phyloP scores from a whole-genome alignment of 805 yeast species.

The Yamadazyma paraphyllophila region DNA sequence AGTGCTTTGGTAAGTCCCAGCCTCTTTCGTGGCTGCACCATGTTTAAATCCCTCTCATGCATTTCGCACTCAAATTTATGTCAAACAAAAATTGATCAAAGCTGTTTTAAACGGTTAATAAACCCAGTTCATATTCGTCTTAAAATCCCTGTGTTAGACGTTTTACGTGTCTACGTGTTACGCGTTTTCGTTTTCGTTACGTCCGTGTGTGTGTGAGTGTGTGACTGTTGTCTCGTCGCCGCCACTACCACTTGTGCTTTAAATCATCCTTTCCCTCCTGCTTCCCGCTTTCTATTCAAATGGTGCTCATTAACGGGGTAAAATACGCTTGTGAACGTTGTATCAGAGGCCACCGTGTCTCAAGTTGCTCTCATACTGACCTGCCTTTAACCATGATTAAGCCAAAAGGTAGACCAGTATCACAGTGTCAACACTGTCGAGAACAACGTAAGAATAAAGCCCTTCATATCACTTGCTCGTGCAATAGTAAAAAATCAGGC shows the following conservation, averaged over 20 bases:
- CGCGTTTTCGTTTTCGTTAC: constrained; percentile 4
- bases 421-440: constrained; percentile 86
- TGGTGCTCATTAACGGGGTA: constrained; percentile 90
- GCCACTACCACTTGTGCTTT: not conserved
- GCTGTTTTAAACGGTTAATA: constrained; percentile 1
- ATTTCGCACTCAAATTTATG: not conserved
- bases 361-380: constrained; percentile 89
- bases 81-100: not conserved
- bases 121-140: not conserved
- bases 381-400: constrained; percentile 90
- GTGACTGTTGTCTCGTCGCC: not conserved
- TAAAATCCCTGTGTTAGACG: not conserved
- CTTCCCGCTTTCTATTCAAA: constrained; percentile 20
- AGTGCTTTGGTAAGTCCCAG: not conserved
- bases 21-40: not conserved
- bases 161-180: constrained; percentile 3
- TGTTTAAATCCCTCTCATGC: not conserved
- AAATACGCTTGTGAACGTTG: constrained; percentile 97
- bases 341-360: constrained; percentile 93
- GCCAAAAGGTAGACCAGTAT: constrained; percentile 94
- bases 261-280: not conserved
- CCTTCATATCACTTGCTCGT: constrained; percentile 67
- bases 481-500: constrained; percentile 53
- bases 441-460: constrained; percentile 67
- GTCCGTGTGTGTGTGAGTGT: constrained; percentile 1